Conservation (phyloP, 2,329 filamentous ascomycete genomes). For the Phaeosphaeria sp. region DNA sequence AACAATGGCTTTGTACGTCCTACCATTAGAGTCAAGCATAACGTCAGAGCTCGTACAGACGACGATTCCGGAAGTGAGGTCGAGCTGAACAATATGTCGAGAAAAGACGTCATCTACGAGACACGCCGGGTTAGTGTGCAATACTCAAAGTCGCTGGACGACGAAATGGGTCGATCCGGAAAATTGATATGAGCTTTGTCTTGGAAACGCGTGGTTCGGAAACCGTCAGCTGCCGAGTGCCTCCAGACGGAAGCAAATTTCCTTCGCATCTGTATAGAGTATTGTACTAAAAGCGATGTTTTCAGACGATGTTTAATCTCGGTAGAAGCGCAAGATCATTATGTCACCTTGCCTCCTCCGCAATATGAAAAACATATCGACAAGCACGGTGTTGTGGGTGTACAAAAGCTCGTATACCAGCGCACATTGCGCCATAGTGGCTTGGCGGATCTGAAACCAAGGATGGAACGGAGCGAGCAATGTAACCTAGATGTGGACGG, state of each 20-base stretch:
- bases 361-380: neutral
- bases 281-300: neutral
- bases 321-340: neutral
- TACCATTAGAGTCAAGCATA: constrained; percentile 13
- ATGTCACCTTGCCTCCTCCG: neutral
- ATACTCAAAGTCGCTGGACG: constrained; percentile 19
- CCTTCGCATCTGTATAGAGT: neutral
- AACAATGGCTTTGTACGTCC: constrained; percentile 9
- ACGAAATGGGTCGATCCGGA: constrained; percentile 3
- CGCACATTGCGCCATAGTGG: neutral
- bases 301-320: neutral
- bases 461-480: neutral
- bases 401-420: neutral
- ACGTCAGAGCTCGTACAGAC: constrained; percentile 12
- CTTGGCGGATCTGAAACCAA: neutral
- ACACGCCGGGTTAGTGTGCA: constrained; percentile 26
- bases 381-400: no score
- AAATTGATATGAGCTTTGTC: constrained; percentile 4
- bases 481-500: neutral
- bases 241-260: neutral
- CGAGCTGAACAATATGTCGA: constrained; percentile 23
- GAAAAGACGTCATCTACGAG: constrained; percentile 31
- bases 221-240: neutral
- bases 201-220: no score
- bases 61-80: constrained; percentile 31